Conservation (phyloP, 2,329 filamentous ascomycete genomes). For the Meredithiella fracta region DNA sequence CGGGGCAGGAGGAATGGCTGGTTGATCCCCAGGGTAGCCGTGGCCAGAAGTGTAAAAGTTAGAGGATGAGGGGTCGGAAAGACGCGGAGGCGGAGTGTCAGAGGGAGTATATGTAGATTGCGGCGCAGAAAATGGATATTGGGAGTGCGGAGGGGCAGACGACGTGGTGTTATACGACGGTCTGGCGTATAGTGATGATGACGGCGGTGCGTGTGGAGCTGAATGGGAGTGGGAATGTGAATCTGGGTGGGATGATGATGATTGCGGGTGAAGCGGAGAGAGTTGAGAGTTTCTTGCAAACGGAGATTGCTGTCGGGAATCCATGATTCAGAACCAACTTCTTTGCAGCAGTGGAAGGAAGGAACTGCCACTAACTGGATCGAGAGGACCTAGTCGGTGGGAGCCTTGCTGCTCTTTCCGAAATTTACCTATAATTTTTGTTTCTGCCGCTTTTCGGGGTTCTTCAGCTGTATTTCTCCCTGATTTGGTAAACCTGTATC, state of each 20-base stretch:
- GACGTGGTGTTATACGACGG: background rate
- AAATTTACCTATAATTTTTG: background rate
- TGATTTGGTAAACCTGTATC: background rate
- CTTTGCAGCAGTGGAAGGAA: background rate
- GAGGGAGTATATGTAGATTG: constrained; percentile 3
- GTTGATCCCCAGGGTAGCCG: constrained; percentile 13
- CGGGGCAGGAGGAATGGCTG: constrained; percentile 10
- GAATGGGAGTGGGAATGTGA: constrained; percentile 5
- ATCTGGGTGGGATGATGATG: background rate
- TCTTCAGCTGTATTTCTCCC: background rate
- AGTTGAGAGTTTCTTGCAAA: constrained; percentile 12
- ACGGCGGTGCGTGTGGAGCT: background rate
- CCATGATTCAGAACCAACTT: constrained; percentile 6
- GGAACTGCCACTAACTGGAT: constrained; percentile 3
- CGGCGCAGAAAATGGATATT: background rate
- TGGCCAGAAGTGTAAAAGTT: constrained; percentile 10
- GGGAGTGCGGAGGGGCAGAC: constrained; percentile 1
- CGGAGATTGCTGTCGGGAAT: constrained; percentile 9
- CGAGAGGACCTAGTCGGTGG: background rate
- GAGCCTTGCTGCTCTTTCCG: constrained; percentile 3
- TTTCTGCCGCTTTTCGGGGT: background rate
- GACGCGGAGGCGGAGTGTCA: constrained; percentile 1
- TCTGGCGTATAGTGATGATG: constrained; percentile 1
- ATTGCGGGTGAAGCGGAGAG: constrained; percentile 9
- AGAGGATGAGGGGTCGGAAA: constrained; percentile 1